These are phyloP conservation scores for Trypethelium eluteriae DNA, from an alignment of 495 filamentous ascomycete genomes.

Conservation along the genomic window DNA sequence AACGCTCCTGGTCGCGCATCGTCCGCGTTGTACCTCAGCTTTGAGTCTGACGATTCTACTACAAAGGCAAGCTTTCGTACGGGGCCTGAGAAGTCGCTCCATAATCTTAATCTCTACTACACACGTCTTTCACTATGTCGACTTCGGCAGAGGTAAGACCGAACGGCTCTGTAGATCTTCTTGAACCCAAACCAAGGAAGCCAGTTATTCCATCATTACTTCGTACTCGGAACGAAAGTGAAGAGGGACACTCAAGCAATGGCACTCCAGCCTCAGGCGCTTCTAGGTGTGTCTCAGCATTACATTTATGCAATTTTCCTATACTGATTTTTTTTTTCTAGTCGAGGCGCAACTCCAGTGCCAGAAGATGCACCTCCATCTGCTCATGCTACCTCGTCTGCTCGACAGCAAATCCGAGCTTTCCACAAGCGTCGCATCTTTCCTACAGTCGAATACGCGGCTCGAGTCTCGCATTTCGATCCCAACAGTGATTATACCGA, in stretches of 20 bases:
- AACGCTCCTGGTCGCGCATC: neutral
- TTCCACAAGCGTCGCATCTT: slow-evolving; percentile 77
- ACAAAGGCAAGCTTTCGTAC: slow-evolving; percentile 4
- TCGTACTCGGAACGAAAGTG: neutral
- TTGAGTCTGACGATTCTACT: neutral
- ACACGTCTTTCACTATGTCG: neutral
- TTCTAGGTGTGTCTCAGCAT: neutral
- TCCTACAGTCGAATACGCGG: slow-evolving; percentile 88
- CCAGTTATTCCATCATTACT: slow-evolving; percentile 10
- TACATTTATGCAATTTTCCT: neutral
- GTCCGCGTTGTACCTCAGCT: slow-evolving; percentile 2
- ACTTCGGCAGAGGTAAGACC: slow-evolving; percentile 1
- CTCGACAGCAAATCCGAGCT: slow-evolving; percentile 76
- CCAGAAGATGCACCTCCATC: slow-evolving; percentile 88
- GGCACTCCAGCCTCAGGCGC: slow-evolving; percentile 5
- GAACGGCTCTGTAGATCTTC: neutral
- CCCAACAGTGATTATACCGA: slow-evolving; percentile 84
- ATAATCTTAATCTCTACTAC: neutral
- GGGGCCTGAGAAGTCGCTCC: neutral
- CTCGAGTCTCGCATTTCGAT: slow-evolving; percentile 95
- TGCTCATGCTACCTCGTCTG: slow-evolving; percentile 72
- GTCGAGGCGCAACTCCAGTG: slow-evolving; percentile 82
- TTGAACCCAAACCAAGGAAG: slow-evolving; percentile 11
- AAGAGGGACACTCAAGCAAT: slow-evolving; percentile 7
- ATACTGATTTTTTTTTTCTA: slow-evolving; percentile 32